Base-by-base conservation (phyloP, 2,329 filamentous ascomycete genomes). In the Alternaria sp. region DNA sequence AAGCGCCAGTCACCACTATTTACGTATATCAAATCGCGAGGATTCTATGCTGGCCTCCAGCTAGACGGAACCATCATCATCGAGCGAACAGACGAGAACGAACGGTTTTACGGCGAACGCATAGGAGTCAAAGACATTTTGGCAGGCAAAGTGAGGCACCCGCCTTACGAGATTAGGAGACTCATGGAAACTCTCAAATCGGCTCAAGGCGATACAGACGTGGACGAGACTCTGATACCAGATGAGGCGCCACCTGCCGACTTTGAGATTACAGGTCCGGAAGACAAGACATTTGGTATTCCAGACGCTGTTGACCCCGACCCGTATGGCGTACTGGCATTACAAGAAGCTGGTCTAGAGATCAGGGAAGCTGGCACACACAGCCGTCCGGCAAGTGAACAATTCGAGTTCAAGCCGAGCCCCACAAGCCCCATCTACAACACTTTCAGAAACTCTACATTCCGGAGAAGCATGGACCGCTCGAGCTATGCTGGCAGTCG, bases 261-360 rank as follows among this genome's bases (percentile, higher is more conserved):
- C 75, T 89, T 85, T 58, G 86, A 90, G 45, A 71, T 91, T 6
- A 79, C 81, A 57, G 68, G 71, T 75, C 68, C 73, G 74, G 67
- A 80, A n/a, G 81, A 80, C 8, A 80, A 85, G 28, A 82, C 83
- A 2, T 97, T 97, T 81, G 94, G 94, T 3, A 84, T 97, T 15
- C 93, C 93, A 1, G 89, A 90, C 66, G 81, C 84, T 4, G 89
- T 93, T 58, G 95, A 98, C 71, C 93, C 94, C 0, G 95, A 98
- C 77, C 95, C 95, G 0, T 98, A 92, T 75, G 95, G 95, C 23
- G 91, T 97, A 25, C 87, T 94, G 67, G 94, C 95, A 8, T 82
- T 98, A n/a, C 93, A 97, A 76, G 90, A 93, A 83, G 92, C 93
- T 64, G 95, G 95, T 3, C 83, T 97, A 59, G 92, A 95, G 71